These are phyloP conservation scores for Prunella vulgaris DNA, from an alignment of 257 asterid species.

Conservation along the genomic window DNA sequence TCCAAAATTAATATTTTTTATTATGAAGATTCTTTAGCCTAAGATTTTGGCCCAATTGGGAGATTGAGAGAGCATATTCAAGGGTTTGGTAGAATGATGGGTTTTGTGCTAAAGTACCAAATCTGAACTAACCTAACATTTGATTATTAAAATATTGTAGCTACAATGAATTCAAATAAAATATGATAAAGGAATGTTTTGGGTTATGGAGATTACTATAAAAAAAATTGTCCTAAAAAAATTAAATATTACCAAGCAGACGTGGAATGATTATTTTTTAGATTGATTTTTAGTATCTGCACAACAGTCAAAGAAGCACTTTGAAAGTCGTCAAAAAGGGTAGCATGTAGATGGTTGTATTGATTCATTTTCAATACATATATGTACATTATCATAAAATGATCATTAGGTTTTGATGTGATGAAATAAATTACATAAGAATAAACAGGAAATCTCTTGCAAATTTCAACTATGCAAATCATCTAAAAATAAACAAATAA, in stretches of 20 bases:
- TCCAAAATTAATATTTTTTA: constrained; percentile 1
- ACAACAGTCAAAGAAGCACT: constrained; percentile 37
- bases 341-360: too few species aligned
- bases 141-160: neutral
- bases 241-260: constrained; percentile 30
- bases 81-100: constrained; percentile 46
- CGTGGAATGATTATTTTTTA: constrained; percentile 18
- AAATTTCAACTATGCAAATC: too few species aligned
- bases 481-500: too few species aligned
- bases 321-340: constrained; percentile 22
- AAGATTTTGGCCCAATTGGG: constrained; percentile 32
- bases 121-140: constrained; percentile 26
- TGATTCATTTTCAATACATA: neutral
- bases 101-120: constrained; percentile 34
- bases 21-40: constrained; percentile 10
- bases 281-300: constrained; percentile 27
- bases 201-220: constrained; percentile 43
- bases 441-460: too few species aligned
- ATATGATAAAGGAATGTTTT: constrained; percentile 22
- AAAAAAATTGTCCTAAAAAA: constrained; percentile 18
- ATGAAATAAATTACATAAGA: neutral
- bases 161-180: constrained; percentile 13
- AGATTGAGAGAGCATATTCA: constrained; percentile 22
- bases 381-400: neutral
- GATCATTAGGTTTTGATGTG: neutral